phyloP scores from a whole-genome alignment of 1,284 basidiomycete species.

The Trichosporon sp. region DNA sequence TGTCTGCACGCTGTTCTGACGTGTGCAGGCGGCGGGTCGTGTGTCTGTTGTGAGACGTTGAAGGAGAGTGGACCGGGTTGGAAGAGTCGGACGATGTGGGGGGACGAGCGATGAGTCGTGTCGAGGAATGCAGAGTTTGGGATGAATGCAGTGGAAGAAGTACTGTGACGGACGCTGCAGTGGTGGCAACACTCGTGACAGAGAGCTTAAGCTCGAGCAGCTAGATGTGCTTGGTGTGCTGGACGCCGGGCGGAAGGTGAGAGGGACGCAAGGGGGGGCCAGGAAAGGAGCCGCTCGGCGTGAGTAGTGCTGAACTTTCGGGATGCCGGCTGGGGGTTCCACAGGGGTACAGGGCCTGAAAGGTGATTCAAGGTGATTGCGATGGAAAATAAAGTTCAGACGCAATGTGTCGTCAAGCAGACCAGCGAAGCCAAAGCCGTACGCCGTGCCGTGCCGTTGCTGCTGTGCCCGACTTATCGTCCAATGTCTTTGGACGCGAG shows the following conservation, averaged over 20 bases:
- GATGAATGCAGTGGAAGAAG: neutral
- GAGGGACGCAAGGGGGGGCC: neutral
- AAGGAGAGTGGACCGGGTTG: neutral
- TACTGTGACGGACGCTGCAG: neutral
- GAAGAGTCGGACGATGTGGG: neutral
- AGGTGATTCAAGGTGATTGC: neutral
- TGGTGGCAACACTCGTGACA: neutral
- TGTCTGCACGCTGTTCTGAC: neutral
- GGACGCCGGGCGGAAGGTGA: neutral
- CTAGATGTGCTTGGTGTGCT: neutral
- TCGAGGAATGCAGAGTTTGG: neutral
- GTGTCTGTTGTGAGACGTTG: neutral
- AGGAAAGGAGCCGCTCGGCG: neutral
- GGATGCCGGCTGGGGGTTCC: neutral
- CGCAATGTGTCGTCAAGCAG: neutral
- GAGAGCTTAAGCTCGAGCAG: neutral
- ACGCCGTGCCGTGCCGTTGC: too few species aligned
- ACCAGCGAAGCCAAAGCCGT: neutral
- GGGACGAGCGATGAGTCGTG: neutral
- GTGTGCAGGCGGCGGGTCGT: neutral
- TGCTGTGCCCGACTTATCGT: neutral
- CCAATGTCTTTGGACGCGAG: neutral
- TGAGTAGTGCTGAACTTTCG: neutral
- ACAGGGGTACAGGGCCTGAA: neutral
- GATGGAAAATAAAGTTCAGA: neutral